Conservation (phyloP, 495 filamentous ascomycete species). For the Rostrohypoxylon terebratum region DNA sequence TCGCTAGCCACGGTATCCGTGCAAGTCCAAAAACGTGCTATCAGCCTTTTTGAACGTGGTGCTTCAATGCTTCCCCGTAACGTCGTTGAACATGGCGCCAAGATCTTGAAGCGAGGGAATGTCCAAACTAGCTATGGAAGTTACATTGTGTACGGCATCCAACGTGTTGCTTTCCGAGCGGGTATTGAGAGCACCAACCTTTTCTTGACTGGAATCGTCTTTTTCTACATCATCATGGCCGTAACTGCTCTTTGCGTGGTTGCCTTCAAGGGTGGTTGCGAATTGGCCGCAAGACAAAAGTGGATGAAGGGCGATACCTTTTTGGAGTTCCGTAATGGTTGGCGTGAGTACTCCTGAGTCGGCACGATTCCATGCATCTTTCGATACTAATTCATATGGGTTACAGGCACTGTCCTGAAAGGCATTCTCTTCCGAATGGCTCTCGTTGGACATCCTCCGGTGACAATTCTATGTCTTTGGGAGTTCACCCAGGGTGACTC, state of each 20-base stretch:
- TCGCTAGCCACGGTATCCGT: slow-evolving; percentile 80
- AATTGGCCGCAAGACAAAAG: slow-evolving; percentile 73
- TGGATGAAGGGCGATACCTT: slow-evolving; percentile 91
- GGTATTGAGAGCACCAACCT: slow-evolving; percentile 92
- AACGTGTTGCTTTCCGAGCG: slow-evolving; percentile 88
- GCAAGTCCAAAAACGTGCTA: slow-evolving; percentile 75
- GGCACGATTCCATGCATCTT: background rate
- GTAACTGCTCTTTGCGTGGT: slow-evolving; percentile 76
- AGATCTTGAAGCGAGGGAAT: slow-evolving; percentile 59
- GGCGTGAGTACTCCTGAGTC: slow-evolving; percentile 56
- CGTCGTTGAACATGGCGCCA: slow-evolving; percentile 56
- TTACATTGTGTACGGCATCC: slow-evolving; percentile 83
- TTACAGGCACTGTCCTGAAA: slow-evolving; percentile 73
- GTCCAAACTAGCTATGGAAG: slow-evolving; percentile 62
- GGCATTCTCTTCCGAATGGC: slow-evolving; percentile 93
- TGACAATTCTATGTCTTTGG: slow-evolving; percentile 92
- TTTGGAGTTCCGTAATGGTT: slow-evolving; percentile 91
- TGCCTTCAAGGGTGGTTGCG: slow-evolving; percentile 81
- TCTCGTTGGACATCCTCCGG: slow-evolving; percentile 92
- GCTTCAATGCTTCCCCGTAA: slow-evolving; percentile 64
- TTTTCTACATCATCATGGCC: slow-evolving; percentile 87
- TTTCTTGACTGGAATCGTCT: slow-evolving; percentile 90
- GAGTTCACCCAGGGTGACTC: slow-evolving; percentile 91
- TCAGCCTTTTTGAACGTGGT: slow-evolving; percentile 60
- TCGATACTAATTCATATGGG: slow-evolving; percentile 4